Percentiles rank a stretch among this genome's conserved stretches.
Conservation (phyloP, 208 protist genomes). For the Hexamita inflata region DNA sequence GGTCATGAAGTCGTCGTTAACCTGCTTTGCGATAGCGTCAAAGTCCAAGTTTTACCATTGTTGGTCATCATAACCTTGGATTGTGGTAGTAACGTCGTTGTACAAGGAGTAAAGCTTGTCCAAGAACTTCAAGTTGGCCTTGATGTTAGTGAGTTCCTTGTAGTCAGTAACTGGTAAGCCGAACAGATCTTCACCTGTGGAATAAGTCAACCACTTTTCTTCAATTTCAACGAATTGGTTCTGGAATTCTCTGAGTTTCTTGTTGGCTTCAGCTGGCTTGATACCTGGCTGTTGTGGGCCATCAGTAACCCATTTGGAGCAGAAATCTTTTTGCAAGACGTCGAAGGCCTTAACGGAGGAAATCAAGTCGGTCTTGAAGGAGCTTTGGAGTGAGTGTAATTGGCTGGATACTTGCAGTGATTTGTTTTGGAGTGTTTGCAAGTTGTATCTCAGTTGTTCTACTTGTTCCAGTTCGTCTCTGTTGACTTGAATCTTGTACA, state of each 20-base stretch:
- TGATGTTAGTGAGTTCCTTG: constrained; percentile 69
- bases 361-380: constrained; percentile 73
- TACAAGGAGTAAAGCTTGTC: constrained; percentile 78
- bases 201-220: constrained; percentile 70
- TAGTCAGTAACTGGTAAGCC: constrained; percentile 73
- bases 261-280: constrained; percentile 69
- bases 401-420: constrained; percentile 61
- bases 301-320: constrained; percentile 74
- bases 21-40: constrained; percentile 68
- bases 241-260: constrained; percentile 77
- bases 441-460: constrained; percentile 69
- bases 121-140: constrained; percentile 72
- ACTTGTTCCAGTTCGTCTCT: constrained; percentile 81
- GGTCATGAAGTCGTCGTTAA: constrained; percentile 63
- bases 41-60: constrained; percentile 78
- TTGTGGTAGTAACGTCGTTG: constrained; percentile 71
- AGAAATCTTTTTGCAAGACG: constrained; percentile 68
- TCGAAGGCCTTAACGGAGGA: constrained; percentile 72
- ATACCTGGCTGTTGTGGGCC: constrained; percentile 79
- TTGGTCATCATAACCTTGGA: constrained; percentile 74
- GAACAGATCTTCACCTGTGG: constrained; percentile 79
- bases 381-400: constrained; percentile 67
- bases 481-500: constrained; percentile 66
- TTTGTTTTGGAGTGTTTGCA: constrained; percentile 64
- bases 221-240: constrained; percentile 76